These are phyloP conservation scores for Barbarea vulgaris DNA, from an alignment of 345 rosid genomes.

Conservation along the genomic window DNA sequence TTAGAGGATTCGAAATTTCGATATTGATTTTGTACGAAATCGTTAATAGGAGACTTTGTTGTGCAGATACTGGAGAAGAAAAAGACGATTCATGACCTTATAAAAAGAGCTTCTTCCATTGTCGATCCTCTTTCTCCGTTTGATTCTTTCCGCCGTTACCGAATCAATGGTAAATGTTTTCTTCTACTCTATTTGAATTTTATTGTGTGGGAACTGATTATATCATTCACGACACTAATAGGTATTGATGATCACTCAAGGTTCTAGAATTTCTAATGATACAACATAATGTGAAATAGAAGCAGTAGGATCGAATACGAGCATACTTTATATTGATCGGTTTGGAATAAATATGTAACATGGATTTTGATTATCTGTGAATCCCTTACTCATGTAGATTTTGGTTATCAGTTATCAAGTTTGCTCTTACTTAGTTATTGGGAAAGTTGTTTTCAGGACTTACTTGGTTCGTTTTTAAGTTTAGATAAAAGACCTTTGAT, in stretches of 20 bases:
- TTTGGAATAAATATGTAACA: not conserved
- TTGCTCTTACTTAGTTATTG: not conserved
- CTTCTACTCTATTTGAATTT: not conserved
- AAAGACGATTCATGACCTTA: conserved; percentile 55
- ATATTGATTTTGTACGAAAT: not conserved
- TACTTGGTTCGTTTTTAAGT: not conserved
- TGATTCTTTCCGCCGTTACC: conserved; percentile 55
- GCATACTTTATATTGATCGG: not conserved
- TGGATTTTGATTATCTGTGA: conserved; percentile 7
- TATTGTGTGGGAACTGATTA: not conserved
- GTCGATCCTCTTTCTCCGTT: conserved; percentile 68
- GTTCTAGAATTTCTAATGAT: not conserved
- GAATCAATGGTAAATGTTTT: conserved; percentile 54
- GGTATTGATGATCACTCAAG: not conserved
- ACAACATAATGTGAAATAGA: not conserved
- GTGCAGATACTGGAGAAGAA: conserved; percentile 69
- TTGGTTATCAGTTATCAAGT: not conserved
- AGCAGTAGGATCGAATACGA: not conserved
- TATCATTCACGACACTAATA: not conserved
- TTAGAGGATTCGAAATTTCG: not conserved
- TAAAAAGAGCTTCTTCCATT: conserved; percentile 63
- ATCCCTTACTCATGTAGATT: not conserved
- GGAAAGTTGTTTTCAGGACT: not conserved
- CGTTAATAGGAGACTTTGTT: not conserved
- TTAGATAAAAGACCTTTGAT: conserved; percentile 5